phyloP scores from a whole-genome alignment of 2,329 filamentous ascomycete species.

The Clonostachys solani region DNA sequence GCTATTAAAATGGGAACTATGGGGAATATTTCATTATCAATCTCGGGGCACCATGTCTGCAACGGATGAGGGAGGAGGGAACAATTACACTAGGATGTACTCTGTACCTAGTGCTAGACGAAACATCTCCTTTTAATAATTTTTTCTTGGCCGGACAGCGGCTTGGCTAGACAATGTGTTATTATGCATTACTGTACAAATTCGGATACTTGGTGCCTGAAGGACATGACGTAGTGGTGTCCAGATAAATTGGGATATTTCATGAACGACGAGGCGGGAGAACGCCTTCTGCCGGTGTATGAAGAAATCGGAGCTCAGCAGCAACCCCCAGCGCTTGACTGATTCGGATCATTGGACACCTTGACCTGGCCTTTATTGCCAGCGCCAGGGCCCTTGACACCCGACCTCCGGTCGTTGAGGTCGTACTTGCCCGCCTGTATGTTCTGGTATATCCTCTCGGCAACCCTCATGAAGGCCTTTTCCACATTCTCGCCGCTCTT shows the following conservation, averaged over 20 bases:
- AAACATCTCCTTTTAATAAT: slow-evolving; percentile 9
- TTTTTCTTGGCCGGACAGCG: slow-evolving; percentile 6
- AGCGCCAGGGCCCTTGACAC: slow-evolving; percentile 72
- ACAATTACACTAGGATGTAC: neutral
- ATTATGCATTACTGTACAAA: slow-evolving; percentile 26
- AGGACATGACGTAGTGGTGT: neutral
- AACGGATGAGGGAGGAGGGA: neutral
- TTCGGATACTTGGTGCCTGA: neutral
- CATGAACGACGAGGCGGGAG: neutral
- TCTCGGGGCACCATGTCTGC: neutral
- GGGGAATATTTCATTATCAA: too few species aligned
- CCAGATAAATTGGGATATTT: neutral
- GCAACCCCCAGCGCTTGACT: slow-evolving; percentile 36
- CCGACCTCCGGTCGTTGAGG: slow-evolving; percentile 85
- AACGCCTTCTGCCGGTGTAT: too few species aligned
- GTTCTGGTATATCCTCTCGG: slow-evolving; percentile 93
- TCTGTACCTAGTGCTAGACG: slow-evolving; percentile 17
- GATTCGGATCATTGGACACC: slow-evolving; percentile 31
- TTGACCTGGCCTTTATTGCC: slow-evolving; percentile 41
- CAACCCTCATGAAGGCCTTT: slow-evolving; percentile 86
- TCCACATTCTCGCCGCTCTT: slow-evolving; percentile 96
- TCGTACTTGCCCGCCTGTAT: slow-evolving; percentile 95
- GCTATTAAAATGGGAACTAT: too few species aligned
- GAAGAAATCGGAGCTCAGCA: slow-evolving; percentile 29
- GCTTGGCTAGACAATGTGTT: slow-evolving; percentile 8